Evolutionary conservation across 139 green algal species (phyloP).

Genomic region (Astrephomene gubernaculifera): DNA sequence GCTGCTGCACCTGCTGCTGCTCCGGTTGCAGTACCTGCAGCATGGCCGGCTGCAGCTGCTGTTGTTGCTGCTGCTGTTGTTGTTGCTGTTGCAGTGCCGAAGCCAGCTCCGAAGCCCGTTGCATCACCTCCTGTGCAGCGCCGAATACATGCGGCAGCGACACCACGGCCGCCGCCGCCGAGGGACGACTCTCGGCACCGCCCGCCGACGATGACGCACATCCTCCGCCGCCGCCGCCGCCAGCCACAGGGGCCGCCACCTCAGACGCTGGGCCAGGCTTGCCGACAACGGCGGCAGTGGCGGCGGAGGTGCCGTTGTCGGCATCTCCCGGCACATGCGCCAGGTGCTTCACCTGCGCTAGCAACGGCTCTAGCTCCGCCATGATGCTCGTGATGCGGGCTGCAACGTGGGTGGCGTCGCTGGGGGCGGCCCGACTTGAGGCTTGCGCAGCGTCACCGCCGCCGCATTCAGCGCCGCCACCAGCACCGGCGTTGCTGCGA

Average conservation of each 20-base stretch:
- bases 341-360: not conserved
- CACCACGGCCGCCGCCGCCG: not conserved
- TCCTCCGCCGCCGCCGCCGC: not conserved
- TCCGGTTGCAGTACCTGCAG: not conserved
- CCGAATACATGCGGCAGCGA: not conserved
- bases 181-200: too few relatives aligned
- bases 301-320: too few relatives aligned
- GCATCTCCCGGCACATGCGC: not conserved
- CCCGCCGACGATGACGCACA: too few relatives aligned
- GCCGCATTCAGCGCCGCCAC: not conserved
- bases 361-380: not conserved
- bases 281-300: too few relatives aligned
- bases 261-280: too few relatives aligned
- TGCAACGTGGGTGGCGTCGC: not conserved
- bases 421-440: not conserved
- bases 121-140: not conserved
- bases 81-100: not conserved
- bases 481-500: not conserved
- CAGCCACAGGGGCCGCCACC: not conserved
- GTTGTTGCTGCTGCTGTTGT: not conserved
- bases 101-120: constrained; percentile 8
- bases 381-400: constrained; percentile 19
- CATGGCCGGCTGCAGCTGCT: not conserved
- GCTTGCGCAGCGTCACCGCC: not conserved
- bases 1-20: not conserved